phyloP scores from a whole-genome alignment of 495 filamentous ascomycete genomes.

The Penicillium bialowiezense region DNA sequence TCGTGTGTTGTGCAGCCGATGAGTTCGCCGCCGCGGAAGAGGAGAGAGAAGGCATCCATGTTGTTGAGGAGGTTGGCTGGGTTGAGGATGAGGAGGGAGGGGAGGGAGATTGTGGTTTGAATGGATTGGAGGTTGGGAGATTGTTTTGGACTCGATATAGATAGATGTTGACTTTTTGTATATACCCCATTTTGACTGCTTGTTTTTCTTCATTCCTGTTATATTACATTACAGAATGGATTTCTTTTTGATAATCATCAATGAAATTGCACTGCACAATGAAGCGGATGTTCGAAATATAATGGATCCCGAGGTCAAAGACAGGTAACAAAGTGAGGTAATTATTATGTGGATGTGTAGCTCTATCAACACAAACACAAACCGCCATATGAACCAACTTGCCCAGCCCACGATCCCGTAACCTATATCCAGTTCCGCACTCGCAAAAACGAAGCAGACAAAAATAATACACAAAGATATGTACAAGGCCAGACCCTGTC shows the following conservation, averaged over 20 bases:
- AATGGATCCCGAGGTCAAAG: too few species aligned
- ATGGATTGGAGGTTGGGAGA: too few species aligned
- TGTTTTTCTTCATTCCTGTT: too few species aligned
- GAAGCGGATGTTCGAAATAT: too few species aligned
- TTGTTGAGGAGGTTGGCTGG: conserved; percentile 25
- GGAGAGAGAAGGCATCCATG: conserved; percentile 14
- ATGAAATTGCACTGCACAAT: too few species aligned
- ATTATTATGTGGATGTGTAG: conserved; percentile 14
- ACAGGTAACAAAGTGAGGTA: conserved; percentile 2
- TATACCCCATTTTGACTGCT: too few species aligned
- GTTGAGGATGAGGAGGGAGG: conserved; percentile 10
- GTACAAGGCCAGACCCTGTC: conserved; percentile 9
- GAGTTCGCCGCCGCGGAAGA: background rate
- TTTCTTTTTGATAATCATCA: too few species aligned
- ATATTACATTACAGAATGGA: too few species aligned
- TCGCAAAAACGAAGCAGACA: conserved; percentile 1
- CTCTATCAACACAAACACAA: conserved; percentile 12
- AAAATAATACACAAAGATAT: conserved; percentile 10
- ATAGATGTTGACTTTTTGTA: too few species aligned
- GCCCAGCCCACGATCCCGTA: background rate
- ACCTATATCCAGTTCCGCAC: background rate
- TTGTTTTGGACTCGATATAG: too few species aligned
- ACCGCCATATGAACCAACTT: background rate
- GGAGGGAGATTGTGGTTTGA: background rate
- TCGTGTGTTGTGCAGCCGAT: conserved; percentile 3